These are phyloP conservation scores for Elsinoe necatrix DNA, from an alignment of 2,329 filamentous ascomycete genomes.

Conservation along the genomic window DNA sequence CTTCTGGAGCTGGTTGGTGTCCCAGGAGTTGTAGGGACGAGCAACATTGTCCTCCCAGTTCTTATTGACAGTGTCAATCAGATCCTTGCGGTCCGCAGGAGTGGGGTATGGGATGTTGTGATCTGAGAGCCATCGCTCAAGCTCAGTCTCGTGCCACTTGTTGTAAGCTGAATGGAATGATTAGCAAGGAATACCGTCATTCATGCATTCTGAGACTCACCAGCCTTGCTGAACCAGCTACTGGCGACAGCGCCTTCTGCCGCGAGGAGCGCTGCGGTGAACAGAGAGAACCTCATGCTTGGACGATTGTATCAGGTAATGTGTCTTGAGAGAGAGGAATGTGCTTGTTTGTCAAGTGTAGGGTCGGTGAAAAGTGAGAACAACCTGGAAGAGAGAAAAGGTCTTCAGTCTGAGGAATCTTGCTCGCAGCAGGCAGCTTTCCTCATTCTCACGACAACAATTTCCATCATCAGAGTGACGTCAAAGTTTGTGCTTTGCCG, in stretches of 20 bases:
- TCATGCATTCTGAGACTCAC: slow-evolving; percentile 46
- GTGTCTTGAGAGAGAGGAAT: not conserved
- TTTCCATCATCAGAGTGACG: not conserved
- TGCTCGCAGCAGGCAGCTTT: slow-evolving; percentile 7
- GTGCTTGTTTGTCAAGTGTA: slow-evolving; percentile 10
- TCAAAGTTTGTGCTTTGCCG: not conserved
- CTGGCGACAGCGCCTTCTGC: slow-evolving; percentile 62
- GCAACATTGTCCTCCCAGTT: slow-evolving; percentile 79
- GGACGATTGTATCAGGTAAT: slow-evolving; percentile 7
- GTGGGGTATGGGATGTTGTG: slow-evolving; percentile 85
- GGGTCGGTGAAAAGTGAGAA: slow-evolving; percentile 1
- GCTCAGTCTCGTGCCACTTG: slow-evolving; percentile 97
- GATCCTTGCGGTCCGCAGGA: slow-evolving; percentile 82
- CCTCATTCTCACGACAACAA: slow-evolving; percentile 10
- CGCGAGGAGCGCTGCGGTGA: slow-evolving; percentile 62
- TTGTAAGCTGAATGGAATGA: slow-evolving; percentile 67
- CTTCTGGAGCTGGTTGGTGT: slow-evolving; percentile 55
- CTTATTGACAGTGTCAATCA: slow-evolving; percentile 80
- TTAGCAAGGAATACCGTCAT: slow-evolving; percentile 20
- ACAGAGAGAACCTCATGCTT: slow-evolving; percentile 68
- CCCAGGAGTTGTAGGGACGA: slow-evolving; percentile 69
- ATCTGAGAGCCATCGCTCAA: slow-evolving; percentile 93
- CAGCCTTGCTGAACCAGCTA: slow-evolving; percentile 78
- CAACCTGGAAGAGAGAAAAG: slow-evolving; percentile 6
- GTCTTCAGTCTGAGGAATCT: not conserved